Evolutionary conservation across 805 yeast genomes (phyloP), one percentile per base, ranked within the genome.

Genomic region (Starmerella apis): DNA sequence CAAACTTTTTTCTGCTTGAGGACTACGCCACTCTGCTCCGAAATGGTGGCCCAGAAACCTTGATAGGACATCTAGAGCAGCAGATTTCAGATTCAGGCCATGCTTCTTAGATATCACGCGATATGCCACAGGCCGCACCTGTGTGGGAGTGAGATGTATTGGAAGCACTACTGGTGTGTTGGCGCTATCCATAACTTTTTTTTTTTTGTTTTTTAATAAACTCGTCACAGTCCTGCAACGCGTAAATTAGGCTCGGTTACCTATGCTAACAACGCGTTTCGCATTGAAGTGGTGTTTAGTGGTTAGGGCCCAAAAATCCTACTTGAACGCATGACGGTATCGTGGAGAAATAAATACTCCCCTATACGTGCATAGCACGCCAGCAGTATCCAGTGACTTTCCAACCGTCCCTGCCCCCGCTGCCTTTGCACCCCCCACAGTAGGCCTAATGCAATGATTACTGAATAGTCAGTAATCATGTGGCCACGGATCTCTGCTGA

Each of bases 91-190:
- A 64, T 87, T 87, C 25, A 92, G 74, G 0, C 96, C 96, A 63
- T 86, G 90, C 62, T 90, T 92, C 66, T 87, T 90, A 4, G 97
- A 85, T 8, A 92, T 66, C 1, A 90, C 77, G 36, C 98, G 71
- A 64, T 88, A 92, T 0, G 96, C 96, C 44, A 90, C 68, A 0
- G 98, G 98, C 41, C 98, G 75, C 39, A 92, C 69, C 60, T 84
- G 84, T 0, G 90, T 77, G 0, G 96, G 86, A 47, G 80, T 83
- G 1, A 90, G 76, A 50, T 75, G 74, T 2, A 86, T 80, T 0
- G 96, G 96, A 11, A 88, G 72, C 18, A 74, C 77, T 5, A 70
- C 71, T 1, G 68, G 67, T 18, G 46, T 5, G 23, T 19, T 19
- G 28, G 49, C 39, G 27, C 32, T 31, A 2, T 47, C 54, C 58